Conservation (phyloP, 2,329 filamentous ascomycete genomes). For the Aspergillus thermomutatus region DNA sequence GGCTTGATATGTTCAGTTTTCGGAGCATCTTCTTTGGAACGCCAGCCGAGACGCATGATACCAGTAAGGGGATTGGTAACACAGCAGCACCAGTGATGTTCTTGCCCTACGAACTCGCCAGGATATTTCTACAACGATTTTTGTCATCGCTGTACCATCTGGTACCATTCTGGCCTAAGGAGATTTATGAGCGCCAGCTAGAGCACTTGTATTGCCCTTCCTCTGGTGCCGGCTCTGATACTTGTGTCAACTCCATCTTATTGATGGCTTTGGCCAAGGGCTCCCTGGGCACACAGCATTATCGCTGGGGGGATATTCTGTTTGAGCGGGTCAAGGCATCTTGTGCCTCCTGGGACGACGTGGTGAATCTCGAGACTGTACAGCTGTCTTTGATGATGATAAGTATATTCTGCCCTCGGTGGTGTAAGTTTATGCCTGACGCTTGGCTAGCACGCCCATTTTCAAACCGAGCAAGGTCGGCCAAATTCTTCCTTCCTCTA, state of each 20-base stretch:
- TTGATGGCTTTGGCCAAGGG: constrained; percentile 38
- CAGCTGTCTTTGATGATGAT: constrained; percentile 47
- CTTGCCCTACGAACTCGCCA: constrained; percentile 38
- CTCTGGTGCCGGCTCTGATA: constrained; percentile 31
- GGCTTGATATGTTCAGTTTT: constrained; percentile 38
- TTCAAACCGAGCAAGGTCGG: constrained; percentile 43
- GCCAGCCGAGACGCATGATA: constrained; percentile 34
- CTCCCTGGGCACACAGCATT: constrained; percentile 38
- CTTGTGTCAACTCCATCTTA: constrained; percentile 36
- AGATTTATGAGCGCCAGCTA: constrained; percentile 34
- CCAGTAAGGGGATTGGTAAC: constrained; percentile 18
- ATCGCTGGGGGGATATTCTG: constrained; percentile 40
- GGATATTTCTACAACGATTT: constrained; percentile 39
- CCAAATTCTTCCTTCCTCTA: constrained; percentile 45
- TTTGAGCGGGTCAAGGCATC: constrained; percentile 44
- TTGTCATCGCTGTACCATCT: constrained; percentile 42
- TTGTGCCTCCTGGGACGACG: constrained; percentile 38
- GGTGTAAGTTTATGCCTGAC: background rate
- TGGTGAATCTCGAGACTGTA: constrained; percentile 45
- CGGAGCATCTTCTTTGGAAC: constrained; percentile 40
- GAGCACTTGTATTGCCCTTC: constrained; percentile 33
- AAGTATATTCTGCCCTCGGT: constrained; percentile 25
- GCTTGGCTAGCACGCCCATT: constrained; percentile 35
- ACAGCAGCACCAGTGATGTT: constrained; percentile 32
- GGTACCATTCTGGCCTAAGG: constrained; percentile 35